Conservation (phyloP, 345 rosid species). For the Melaleuca alternifolia region DNA sequence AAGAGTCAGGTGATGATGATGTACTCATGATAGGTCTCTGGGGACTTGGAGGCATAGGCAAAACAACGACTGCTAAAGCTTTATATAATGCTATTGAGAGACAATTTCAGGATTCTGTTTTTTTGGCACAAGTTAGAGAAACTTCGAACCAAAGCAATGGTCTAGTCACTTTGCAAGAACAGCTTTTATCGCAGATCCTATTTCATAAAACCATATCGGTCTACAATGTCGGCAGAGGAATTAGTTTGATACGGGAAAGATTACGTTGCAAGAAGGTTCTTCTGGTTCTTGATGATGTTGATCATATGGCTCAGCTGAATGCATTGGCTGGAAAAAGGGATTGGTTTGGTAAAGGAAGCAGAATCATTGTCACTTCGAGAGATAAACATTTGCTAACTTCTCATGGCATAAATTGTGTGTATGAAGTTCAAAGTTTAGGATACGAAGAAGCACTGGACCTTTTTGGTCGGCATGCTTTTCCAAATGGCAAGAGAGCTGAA, state of each 20-base stretch:
- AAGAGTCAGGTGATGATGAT: neutral
- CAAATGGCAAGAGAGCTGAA: neutral
- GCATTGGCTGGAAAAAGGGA: neutral
- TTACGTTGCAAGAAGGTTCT: neutral
- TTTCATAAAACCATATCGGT: no score
- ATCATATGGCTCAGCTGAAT: neutral
- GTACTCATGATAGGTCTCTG: neutral
- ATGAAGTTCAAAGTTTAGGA: neutral
- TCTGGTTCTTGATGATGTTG: neutral
- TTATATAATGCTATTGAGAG: neutral
- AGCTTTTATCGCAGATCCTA: neutral
- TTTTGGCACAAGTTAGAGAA: neutral
- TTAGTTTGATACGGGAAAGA: neutral
- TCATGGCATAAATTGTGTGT: neutral
- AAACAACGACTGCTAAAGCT: neutral
- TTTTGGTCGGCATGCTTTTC: accelerated
- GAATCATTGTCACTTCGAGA: neutral
- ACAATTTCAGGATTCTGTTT: neutral
- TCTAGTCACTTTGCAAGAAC: neutral
- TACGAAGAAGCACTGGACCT: accelerated
- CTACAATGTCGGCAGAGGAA: neutral
- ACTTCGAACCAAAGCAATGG: neutral
- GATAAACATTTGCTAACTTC: neutral
- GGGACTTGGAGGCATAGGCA: neutral
- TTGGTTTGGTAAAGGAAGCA: neutral